Percentiles rank a stretch among this genome's conserved stretches.
Conservation (phyloP, 2,329 filamentous ascomycete genomes). For the Fusarium nygamai region DNA sequence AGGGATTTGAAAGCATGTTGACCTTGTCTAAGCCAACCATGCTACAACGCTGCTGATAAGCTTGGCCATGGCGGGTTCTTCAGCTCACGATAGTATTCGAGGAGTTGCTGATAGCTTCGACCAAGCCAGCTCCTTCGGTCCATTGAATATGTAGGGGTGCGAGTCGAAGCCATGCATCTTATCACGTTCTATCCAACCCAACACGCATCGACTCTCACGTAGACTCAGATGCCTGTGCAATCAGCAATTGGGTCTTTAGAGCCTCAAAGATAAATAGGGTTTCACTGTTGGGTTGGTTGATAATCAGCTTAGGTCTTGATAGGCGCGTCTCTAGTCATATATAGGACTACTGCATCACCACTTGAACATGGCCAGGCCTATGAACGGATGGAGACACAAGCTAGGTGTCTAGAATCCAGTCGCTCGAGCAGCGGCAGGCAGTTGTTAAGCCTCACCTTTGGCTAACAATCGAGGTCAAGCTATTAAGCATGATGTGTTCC, state of each 20-base stretch:
- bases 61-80: neutral
- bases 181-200: slow-evolving; percentile 11
- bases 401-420: neutral
- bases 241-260: neutral
- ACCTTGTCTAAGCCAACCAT: slow-evolving; percentile 2
- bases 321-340: slow-evolving; percentile 1
- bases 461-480: neutral
- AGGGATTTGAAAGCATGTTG: slow-evolving; percentile 3
- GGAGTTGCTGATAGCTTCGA: neutral
- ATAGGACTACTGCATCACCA: neutral
- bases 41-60: slow-evolving; percentile 11
- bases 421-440: neutral
- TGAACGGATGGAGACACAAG: neutral
- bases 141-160: neutral
- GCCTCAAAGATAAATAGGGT: neutral
- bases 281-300: neutral
- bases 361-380: neutral
- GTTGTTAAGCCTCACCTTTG: neutral
- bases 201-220: neutral
- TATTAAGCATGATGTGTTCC: neutral
- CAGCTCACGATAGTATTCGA: neutral
- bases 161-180: slow-evolving; percentile 1
- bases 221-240: neutral
- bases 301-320: neutral
- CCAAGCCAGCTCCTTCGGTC: neutral